Evolutionary conservation across 2,329 filamentous ascomycete species (phyloP).

Genomic region (Parasarocladium wereldwijsianum): DNA sequence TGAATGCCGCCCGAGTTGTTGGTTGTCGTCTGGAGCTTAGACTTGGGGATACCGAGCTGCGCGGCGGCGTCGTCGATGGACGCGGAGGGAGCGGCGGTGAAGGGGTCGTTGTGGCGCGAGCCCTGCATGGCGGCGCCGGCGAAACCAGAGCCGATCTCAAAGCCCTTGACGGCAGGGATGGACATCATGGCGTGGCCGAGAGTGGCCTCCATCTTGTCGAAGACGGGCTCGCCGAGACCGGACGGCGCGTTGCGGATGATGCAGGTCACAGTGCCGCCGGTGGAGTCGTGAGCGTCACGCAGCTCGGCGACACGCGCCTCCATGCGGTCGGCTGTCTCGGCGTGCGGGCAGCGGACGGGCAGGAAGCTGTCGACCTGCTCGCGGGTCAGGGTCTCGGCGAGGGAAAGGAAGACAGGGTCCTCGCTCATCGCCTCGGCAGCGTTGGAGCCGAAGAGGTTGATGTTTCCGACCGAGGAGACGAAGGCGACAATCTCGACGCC

Average conservation of each 20-base stretch:
- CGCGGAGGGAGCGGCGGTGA: slow-evolving; percentile 21
- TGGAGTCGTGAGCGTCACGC: slow-evolving; percentile 69
- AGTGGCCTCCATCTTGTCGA: slow-evolving; percentile 87
- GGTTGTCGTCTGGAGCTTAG: slow-evolving; percentile 68
- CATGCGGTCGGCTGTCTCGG: slow-evolving; percentile 53
- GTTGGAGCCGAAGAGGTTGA: slow-evolving; percentile 15
- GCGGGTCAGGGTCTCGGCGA: slow-evolving; percentile 53
- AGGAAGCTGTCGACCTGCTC: slow-evolving; percentile 66
- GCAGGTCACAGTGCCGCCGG: slow-evolving; percentile 88
- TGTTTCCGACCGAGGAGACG: slow-evolving; percentile 65
- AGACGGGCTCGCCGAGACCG: slow-evolving; percentile 84
- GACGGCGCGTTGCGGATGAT: slow-evolving; percentile 76
- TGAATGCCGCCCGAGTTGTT: slow-evolving; percentile 95
- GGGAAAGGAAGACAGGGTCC: slow-evolving; percentile 3
- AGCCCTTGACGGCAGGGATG: slow-evolving; percentile 90
- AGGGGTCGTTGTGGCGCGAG: slow-evolving; percentile 72
- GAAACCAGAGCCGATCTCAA: slow-evolving; percentile 91
- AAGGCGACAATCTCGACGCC: slow-evolving; percentile 87
- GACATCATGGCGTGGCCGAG: slow-evolving; percentile 89
- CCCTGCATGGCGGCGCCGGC: slow-evolving; percentile 73
- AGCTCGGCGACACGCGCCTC: slow-evolving; percentile 63
- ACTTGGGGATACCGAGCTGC: slow-evolving; percentile 30
- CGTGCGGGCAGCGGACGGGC: slow-evolving; percentile 77
- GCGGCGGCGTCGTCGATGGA: slow-evolving; percentile 28
- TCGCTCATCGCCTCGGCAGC: slow-evolving; percentile 1